These are phyloP conservation scores for Candida ovalis DNA, from an alignment of 805 yeast species.

Conservation along the genomic window DNA sequence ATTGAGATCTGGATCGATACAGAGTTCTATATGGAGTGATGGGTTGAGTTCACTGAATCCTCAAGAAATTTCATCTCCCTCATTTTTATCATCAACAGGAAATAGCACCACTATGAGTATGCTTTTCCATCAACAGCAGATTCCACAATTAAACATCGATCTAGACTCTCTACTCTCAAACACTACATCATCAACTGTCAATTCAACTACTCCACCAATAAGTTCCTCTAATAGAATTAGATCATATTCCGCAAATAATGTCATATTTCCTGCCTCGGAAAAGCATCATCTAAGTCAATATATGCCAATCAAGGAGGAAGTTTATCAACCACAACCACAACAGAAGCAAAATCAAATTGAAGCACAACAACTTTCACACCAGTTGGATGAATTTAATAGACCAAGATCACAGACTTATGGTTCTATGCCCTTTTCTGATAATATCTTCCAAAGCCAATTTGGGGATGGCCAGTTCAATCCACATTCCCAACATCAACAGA, in stretches of 20 bases:
- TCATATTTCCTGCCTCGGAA: slow-evolving; percentile 27
- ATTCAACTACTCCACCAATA: slow-evolving; percentile 16
- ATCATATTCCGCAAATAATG: slow-evolving; percentile 47
- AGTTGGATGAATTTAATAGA: slow-evolving; percentile 22
- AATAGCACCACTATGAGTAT: slow-evolving; percentile 11
- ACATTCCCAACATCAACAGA: slow-evolving; percentile 2
- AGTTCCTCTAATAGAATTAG: slow-evolving; percentile 35
- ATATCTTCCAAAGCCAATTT: slow-evolving; percentile 4
- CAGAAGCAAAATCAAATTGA: slow-evolving; percentile 9
- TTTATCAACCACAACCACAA: slow-evolving; percentile 8
- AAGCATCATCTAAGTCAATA: slow-evolving; percentile 22
- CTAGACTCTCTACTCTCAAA: slow-evolving; percentile 17
- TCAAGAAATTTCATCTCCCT: slow-evolving; percentile 18
- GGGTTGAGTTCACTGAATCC: slow-evolving; percentile 25
- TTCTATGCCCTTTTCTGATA: slow-evolving; percentile 11
- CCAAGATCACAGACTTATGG: slow-evolving; percentile 42
- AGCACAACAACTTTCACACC: slow-evolving; percentile 10
- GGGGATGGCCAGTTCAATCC: slow-evolving; percentile 12
- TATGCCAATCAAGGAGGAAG: slow-evolving; percentile 24
- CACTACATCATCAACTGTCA: slow-evolving; percentile 17
- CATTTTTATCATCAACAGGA: slow-evolving; percentile 12
- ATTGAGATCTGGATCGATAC: slow-evolving; percentile 54
- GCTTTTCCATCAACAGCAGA: slow-evolving; percentile 15
- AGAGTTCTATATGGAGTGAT: slow-evolving; percentile 60
- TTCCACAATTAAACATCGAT: slow-evolving; percentile 26